phyloP scores from a whole-genome alignment of 306 rosid genomes.

The Trifolium fragiferum region DNA sequence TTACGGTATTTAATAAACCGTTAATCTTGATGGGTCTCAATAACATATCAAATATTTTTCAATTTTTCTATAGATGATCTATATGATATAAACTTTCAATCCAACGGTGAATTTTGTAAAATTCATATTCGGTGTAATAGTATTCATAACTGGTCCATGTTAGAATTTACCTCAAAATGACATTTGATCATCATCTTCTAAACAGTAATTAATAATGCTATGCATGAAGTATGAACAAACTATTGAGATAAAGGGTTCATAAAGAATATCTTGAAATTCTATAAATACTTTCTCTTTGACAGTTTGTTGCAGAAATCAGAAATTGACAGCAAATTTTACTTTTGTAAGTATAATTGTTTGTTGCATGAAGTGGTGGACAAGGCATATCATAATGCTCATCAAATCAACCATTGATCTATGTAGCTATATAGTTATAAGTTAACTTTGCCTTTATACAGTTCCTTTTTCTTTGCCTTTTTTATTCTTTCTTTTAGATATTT shows the following conservation, averaged over 20 bases:
- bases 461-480: slow-evolving; percentile 12
- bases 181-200: slow-evolving; percentile 40
- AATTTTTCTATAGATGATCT: no score
- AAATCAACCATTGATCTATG: slow-evolving; percentile 24
- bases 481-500: not conserved
- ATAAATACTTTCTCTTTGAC: slow-evolving; percentile 25
- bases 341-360: slow-evolving; percentile 51
- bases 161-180: no score
- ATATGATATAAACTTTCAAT: no score
- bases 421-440: not conserved
- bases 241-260: slow-evolving; percentile 16
- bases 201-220: slow-evolving; percentile 48
- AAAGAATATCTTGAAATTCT: slow-evolving; percentile 27
- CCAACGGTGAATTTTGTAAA: no score
- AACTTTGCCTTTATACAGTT: slow-evolving; percentile 46
- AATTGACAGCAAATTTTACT: slow-evolving; percentile 49
- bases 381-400: slow-evolving; percentile 51
- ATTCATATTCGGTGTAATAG: no score
- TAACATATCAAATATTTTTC: no score
- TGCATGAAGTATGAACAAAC: slow-evolving; percentile 44
- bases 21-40: no score
- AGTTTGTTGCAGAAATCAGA: slow-evolving; percentile 40
- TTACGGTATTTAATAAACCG: no score
- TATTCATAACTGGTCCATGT: no score
- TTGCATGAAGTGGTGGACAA: slow-evolving; percentile 78